Base-by-base conservation (phyloP, 345 rosid species). In the Crucihimalaya himalaica region DNA sequence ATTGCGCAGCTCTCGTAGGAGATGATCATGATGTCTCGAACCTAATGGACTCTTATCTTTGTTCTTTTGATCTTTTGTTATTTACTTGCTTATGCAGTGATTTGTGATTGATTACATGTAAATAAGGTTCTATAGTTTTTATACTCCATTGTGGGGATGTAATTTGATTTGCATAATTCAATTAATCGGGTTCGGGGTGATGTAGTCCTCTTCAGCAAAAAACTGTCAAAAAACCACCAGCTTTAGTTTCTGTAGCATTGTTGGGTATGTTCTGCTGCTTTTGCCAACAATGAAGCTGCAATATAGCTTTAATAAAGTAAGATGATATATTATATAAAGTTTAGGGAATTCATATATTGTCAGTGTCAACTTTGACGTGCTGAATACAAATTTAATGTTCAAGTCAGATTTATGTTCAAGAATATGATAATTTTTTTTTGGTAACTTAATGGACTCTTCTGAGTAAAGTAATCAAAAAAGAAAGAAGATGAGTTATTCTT, bases 1-100 rank as follows among this genome's bases (percentile, higher is more conserved):
- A 32, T 72, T 83, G 40, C 81, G 67, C 63, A 79, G 71, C 76
- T 83, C 89, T 2, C 79, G 81, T 68, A 85, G 81, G 71, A 73
- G 83, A 77, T 80, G 85, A 87, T 59, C 64, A 66, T 10, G 74
- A 55, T 20, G 39, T 25, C 12, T 47, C 13, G 20, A 37, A 15
- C 46, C 46, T 52, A 14, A 50, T 21, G 39, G 25, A 43, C 63
- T 56, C 47, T 5, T 7, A 10, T 15, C 42, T 32, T 37, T 55
- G 46, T 35, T 63, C 57, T 70, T 70, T 63, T 61, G 16, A 51
- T 50, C 15, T 50, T 37, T 72, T 40, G 31, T 46, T 70, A 3
- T 35, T 70, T 28, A 12, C 32, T 53, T 53, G 18, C 63, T 4
- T 43, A 25, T 63, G 37, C 61, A 55, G 21, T 65, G 72, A 63